Evolutionary conservation across 805 yeast species (phyloP).

Genomic region (Cyberlindnera veronae): DNA sequence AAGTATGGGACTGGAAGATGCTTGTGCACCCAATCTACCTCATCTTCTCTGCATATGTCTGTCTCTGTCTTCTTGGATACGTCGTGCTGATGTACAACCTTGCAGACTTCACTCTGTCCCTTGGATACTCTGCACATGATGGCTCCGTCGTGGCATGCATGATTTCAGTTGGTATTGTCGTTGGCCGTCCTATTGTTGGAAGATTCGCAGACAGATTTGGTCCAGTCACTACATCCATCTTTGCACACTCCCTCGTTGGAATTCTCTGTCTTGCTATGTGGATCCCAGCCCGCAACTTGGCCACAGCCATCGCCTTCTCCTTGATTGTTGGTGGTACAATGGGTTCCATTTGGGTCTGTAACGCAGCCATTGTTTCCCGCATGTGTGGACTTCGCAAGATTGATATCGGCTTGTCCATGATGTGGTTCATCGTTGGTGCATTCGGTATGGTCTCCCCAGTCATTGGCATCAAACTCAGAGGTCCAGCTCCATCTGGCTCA

Average conservation of each 20-base stretch:
- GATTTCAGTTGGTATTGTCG: slow-evolving; percentile 52
- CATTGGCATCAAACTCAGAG: slow-evolving; percentile 51
- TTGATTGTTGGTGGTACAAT: slow-evolving; percentile 51
- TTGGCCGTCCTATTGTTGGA: slow-evolving; percentile 58
- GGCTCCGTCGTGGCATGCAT: slow-evolving; percentile 59
- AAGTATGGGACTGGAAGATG: slow-evolving; percentile 40
- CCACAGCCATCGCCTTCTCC: slow-evolving; percentile 51
- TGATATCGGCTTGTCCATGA: slow-evolving; percentile 46
- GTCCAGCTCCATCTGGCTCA: slow-evolving; percentile 25
- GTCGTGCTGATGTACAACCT: slow-evolving; percentile 56
- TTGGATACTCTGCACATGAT: slow-evolving; percentile 53
- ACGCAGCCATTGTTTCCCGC: slow-evolving; percentile 49
- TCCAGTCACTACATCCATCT: slow-evolving; percentile 44
- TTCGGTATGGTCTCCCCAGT: slow-evolving; percentile 55
- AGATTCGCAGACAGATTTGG: slow-evolving; percentile 48
- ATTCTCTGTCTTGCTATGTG: slow-evolving; percentile 47
- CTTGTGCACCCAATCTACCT: slow-evolving; percentile 41
- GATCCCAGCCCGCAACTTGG: slow-evolving; percentile 55
- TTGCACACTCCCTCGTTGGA: slow-evolving; percentile 37
- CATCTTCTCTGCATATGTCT: slow-evolving; percentile 38
- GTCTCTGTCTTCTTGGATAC: slow-evolving; percentile 56
- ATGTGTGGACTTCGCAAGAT: slow-evolving; percentile 51
- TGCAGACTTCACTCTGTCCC: slow-evolving; percentile 55
- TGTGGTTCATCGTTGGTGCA: slow-evolving; percentile 50
- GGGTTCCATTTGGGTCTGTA: slow-evolving; percentile 60